These are phyloP conservation scores for Kluyveromyces marxianus DNA, from an alignment of 1,139 yeast species.

Conservation along the genomic window DNA sequence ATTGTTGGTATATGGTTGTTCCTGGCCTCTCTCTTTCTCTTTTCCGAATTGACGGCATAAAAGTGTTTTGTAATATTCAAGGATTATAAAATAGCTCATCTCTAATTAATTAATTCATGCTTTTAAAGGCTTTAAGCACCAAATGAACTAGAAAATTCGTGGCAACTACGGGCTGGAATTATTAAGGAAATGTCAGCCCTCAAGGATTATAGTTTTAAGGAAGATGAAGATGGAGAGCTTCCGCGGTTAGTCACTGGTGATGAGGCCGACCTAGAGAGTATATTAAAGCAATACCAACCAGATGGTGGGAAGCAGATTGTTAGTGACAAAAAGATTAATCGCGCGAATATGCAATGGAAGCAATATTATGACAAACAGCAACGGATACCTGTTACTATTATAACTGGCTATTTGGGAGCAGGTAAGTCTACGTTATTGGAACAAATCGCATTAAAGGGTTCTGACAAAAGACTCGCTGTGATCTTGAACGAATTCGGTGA, in stretches of 20 bases:
- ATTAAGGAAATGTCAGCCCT: conserved; percentile 7
- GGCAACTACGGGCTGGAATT: too few species aligned
- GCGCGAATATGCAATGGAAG: conserved; percentile 26
- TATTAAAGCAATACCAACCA: conserved; percentile 17
- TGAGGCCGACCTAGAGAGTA: conserved; percentile 25
- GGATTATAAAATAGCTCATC: conserved; percentile 1
- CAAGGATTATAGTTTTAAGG: conserved; percentile 25
- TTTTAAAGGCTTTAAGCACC: background rate
- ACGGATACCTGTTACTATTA: conserved; percentile 77
- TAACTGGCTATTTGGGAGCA: conserved; percentile 92
- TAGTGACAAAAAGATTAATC: conserved; percentile 22
- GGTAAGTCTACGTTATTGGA: conserved; percentile 87
- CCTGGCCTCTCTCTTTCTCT: background rate
- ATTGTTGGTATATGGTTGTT: background rate
- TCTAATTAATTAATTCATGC: background rate
- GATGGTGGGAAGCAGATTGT: conserved; percentile 28
- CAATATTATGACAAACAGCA: conserved; percentile 10
- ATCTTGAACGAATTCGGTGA: conserved; percentile 89
- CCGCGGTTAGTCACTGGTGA: conserved; percentile 44
- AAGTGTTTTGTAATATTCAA: too few species aligned
- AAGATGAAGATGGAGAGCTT: conserved; percentile 38
- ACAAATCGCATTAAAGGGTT: conserved; percentile 57
- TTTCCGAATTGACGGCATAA: background rate
- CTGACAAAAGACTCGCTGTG: conserved; percentile 64
- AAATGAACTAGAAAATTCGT: too few species aligned